phyloP scores from a whole-genome alignment of 2,329 filamentous ascomycete species.

The Sporothrix luriei region DNA sequence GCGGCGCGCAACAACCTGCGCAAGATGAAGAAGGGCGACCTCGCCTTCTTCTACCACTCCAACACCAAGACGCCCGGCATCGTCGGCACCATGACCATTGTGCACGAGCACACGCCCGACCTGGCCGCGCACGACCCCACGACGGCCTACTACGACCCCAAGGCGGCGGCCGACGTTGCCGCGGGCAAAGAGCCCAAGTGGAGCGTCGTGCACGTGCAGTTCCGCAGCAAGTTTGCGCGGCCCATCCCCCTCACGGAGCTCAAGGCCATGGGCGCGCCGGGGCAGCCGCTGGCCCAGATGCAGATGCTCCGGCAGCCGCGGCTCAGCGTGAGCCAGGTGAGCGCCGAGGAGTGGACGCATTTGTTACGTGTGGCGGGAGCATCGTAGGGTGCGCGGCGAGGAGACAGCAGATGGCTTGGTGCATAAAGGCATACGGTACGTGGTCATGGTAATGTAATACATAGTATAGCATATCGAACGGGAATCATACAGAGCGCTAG shows the following conservation, averaged over 20 bases:
- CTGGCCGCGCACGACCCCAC: constrained; percentile 70
- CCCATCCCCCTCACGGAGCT: constrained; percentile 73
- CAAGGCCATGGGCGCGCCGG: constrained; percentile 60
- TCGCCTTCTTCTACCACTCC: constrained; percentile 96
- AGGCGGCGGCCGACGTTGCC: constrained; percentile 57
- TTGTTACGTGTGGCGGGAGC: constrained; percentile 57
- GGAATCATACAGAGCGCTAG: constrained; percentile 25
- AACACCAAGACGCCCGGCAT: constrained; percentile 90
- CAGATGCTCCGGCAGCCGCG: constrained; percentile 81
- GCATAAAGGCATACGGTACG: neutral
- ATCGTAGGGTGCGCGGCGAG: constrained; percentile 37
- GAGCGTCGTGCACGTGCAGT: constrained; percentile 87
- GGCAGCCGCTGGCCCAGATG: constrained; percentile 68
- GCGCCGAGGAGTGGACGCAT: constrained; percentile 64
- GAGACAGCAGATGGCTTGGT: neutral
- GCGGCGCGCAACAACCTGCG: constrained; percentile 84
- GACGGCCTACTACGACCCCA: constrained; percentile 82
- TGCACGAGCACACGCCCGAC: constrained; percentile 79
- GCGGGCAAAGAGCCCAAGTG: constrained; percentile 62
- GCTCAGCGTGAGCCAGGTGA: constrained; percentile 76
- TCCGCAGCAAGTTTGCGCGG: constrained; percentile 76
- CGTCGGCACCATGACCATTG: constrained; percentile 85
- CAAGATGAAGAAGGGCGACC: constrained; percentile 86
- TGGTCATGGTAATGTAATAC: neutral
- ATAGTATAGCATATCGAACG: constrained; percentile 15